Conservation (phyloP, 169 alveolate genomes). For the Plasmodium blacklocki region DNA sequence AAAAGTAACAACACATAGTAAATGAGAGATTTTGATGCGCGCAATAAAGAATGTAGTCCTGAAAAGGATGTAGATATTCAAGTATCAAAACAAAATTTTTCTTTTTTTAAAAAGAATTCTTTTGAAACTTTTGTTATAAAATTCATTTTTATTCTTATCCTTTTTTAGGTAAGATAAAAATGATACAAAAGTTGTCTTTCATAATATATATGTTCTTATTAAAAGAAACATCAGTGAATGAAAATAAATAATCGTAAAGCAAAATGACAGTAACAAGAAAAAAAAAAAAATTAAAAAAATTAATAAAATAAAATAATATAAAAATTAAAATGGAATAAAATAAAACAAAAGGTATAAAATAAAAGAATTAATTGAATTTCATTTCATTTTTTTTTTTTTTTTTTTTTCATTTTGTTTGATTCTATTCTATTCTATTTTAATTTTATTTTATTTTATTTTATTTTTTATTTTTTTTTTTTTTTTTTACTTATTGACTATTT, state of each 20-base stretch:
- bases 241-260: background rate
- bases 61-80: constrained; percentile 47
- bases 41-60: constrained; percentile 13
- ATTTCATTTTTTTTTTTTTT: background rate
- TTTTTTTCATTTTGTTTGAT: no score
- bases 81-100: constrained; percentile 20
- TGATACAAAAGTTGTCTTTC: constrained; percentile 7
- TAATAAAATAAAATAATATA: background rate
- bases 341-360: background rate
- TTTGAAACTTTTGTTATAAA: background rate
- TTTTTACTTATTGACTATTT: background rate
- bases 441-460: no score
- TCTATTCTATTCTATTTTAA: no score
- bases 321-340: no score
- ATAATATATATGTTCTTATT: constrained; percentile 8
- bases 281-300: background rate
- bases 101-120: background rate
- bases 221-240: constrained; percentile 51
- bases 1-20: background rate
- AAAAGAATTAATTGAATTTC: background rate
- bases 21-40: background rate
- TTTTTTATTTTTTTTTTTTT: no score
- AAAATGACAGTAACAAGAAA: no score
- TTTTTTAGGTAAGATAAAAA: constrained; percentile 8
- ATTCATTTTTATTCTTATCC: no score